A percentile compares a stretch with the other conserved stretches of the same genome.
These are phyloP conservation scores for Verticillium longisporum DNA, from an alignment of 2,329 filamentous ascomycete genomes.

Conservation along the genomic window DNA sequence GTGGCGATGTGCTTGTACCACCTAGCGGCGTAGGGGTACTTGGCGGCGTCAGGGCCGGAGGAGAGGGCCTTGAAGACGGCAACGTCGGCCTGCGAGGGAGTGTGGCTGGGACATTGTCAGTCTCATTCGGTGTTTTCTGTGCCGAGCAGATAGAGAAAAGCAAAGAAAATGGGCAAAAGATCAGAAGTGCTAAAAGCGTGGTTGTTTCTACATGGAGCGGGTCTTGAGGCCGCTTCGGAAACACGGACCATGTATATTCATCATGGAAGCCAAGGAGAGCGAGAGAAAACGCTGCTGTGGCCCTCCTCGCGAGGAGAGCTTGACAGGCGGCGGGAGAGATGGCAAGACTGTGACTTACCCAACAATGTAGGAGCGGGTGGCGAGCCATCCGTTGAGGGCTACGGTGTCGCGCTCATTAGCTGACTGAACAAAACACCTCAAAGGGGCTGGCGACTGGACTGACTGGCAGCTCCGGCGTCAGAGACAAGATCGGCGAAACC, in stretches of 20 bases:
- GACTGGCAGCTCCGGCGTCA: conserved; percentile 53
- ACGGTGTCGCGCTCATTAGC: background rate
- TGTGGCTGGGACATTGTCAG: conserved; percentile 31
- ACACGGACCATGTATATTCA: conserved; percentile 94
- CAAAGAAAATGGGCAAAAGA: conserved; percentile 3
- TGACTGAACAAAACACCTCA: background rate
- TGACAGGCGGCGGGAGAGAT: conserved; percentile 8
- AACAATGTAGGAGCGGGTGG: conserved; percentile 72
- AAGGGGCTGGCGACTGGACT: conserved; percentile 13
- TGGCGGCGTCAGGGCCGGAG: conserved; percentile 66
- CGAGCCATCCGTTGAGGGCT: conserved; percentile 68
- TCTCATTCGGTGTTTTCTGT: conserved; percentile 1
- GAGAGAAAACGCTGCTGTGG: background rate
- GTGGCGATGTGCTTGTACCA: conserved; percentile 99
- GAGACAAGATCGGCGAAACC: conserved; percentile 63
- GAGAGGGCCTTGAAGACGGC: conserved; percentile 87
- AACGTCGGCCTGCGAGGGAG: conserved; percentile 90
- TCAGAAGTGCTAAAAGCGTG: conserved; percentile 71
- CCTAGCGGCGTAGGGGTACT: conserved; percentile 89
- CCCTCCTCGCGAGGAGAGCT: background rate
- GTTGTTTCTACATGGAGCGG: conserved; percentile 71
- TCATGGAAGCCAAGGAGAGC: conserved; percentile 40
- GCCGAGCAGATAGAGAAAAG: background rate
- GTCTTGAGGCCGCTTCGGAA: conserved; percentile 91
- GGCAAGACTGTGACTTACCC: conserved; percentile 55